Evolutionary conservation across 2,329 filamentous ascomycete genomes (phyloP).

Genomic region (Verticillium isaacii): DNA sequence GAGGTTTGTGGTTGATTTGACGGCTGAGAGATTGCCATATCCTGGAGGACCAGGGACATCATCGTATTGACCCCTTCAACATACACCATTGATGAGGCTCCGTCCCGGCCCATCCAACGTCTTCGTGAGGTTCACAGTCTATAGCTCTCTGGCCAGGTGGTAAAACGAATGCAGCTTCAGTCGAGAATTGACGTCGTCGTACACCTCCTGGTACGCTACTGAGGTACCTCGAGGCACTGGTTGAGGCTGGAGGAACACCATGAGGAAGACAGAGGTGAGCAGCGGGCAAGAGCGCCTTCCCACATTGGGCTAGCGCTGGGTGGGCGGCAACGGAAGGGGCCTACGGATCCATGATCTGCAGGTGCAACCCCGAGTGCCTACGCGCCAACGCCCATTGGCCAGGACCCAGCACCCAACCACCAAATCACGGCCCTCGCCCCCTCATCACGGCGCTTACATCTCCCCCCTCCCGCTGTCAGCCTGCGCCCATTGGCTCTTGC

Average conservation of each 20-base stretch:
- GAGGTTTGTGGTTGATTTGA: too few relatives aligned
- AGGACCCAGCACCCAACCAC: background rate
- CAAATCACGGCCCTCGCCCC: constrained; percentile 5
- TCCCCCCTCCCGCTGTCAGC: constrained; percentile 2
- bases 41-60: too few relatives aligned
- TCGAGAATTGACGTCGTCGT: too few relatives aligned
- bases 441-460: constrained; percentile 11
- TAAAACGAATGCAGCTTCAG: too few relatives aligned
- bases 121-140: too few relatives aligned
- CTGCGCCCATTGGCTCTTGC: constrained; percentile 8
- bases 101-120: too few relatives aligned
- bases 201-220: too few relatives aligned
- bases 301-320: background rate
- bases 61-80: too few relatives aligned
- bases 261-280: background rate
- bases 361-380: background rate
- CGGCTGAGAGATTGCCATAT: too few relatives aligned
- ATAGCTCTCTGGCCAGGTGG: too few relatives aligned
- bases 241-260: background rate
- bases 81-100: too few relatives aligned
- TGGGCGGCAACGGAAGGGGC: background rate
- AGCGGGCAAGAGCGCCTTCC: background rate
- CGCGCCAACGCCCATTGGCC: constrained; percentile 5
- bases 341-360: background rate
- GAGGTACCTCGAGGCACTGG: too few relatives aligned